phyloP scores from a whole-genome alignment of 2,329 filamentous ascomycete species.

The Alternaria alternata region DNA sequence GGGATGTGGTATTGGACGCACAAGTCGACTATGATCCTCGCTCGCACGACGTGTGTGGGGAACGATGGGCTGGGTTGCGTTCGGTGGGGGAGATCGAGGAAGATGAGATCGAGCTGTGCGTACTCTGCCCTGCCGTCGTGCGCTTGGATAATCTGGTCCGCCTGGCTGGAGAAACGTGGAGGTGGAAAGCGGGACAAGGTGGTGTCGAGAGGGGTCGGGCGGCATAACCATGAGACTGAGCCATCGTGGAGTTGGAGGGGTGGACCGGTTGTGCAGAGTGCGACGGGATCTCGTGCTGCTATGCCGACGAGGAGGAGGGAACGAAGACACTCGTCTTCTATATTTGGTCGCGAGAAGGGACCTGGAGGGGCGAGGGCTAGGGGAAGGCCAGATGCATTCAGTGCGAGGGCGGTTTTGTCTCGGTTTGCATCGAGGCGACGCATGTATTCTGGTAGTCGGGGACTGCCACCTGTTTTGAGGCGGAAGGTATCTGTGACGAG shows the following conservation, averaged over 20 bases:
- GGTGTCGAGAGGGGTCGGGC: constrained; percentile 38
- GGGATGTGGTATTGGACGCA: constrained; percentile 42
- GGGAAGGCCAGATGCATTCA: constrained; percentile 53
- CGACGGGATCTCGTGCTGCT: constrained; percentile 52
- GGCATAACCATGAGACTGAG: constrained; percentile 44
- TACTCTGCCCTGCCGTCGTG: constrained; percentile 50
- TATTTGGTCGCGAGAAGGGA: constrained; percentile 39
- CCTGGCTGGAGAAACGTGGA: constrained; percentile 22
- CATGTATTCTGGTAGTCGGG: constrained; percentile 50
- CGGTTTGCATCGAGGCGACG: constrained; percentile 53
- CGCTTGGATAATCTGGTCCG: constrained; percentile 34
- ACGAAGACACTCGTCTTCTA: constrained; percentile 53
- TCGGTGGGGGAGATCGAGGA: constrained; percentile 47
- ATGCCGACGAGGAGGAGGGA: constrained; percentile 52
- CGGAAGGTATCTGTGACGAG: constrained; percentile 50
- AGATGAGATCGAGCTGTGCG: constrained; percentile 52
- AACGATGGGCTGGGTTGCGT: constrained; percentile 40
- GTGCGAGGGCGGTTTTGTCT: constrained; percentile 54
- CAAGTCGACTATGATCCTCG: constrained; percentile 44
- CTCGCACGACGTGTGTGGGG: constrained; percentile 38
- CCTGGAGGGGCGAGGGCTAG: constrained; percentile 45
- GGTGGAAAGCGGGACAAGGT: constrained; percentile 14
- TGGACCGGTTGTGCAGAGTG: constrained; percentile 50
- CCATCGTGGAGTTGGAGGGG: constrained; percentile 45
- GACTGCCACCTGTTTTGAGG: constrained; percentile 55